Conservation (phyloP, 352 stramenopile species). For the Phytophthora constricta region DNA sequence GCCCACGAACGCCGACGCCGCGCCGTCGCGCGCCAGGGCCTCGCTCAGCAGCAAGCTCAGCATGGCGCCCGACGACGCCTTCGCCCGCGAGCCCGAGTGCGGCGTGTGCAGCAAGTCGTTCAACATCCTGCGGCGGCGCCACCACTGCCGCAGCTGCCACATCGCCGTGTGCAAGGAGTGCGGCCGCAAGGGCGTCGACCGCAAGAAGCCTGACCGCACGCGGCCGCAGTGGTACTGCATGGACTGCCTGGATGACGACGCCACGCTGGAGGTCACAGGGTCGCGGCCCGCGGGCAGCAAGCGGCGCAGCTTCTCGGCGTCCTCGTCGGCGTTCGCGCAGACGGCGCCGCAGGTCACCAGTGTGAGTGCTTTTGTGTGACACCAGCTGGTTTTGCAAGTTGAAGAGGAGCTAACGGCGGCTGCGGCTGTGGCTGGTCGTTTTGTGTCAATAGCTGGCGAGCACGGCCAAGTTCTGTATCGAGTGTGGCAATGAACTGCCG, state of each 20-base stretch:
- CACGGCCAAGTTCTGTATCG: conserved; percentile 83
- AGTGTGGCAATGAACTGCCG: conserved; percentile 84
- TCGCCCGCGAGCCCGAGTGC: conserved; percentile 78
- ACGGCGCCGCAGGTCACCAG: conserved; percentile 50
- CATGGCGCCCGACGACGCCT: conserved; percentile 52
- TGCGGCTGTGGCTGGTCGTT: conserved; percentile 5
- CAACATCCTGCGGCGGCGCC: conserved; percentile 80
- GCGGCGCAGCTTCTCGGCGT: conserved; percentile 66
- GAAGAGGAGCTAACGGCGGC: conserved; percentile 13
- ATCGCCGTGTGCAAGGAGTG: conserved; percentile 88
- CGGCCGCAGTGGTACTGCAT: conserved; percentile 85
- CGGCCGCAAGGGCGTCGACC: conserved; percentile 77
- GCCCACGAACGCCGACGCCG: conserved; percentile 32
- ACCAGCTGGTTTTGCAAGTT: conserved; percentile 12
- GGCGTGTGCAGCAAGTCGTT: conserved; percentile 81
- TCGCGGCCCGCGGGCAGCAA: conserved; percentile 57
- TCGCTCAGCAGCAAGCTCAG: conserved; percentile 48
- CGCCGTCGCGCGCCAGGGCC: conserved; percentile 28
- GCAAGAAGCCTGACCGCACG: conserved; percentile 52
- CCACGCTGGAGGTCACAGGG: conserved; percentile 70
- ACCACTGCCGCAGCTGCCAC: conserved; percentile 87
- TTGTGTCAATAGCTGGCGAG: conserved; percentile 51
- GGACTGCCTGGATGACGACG: conserved; percentile 68
- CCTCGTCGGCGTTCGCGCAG: conserved; percentile 40
- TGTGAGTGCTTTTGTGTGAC: conserved; percentile 34